phyloP scores from a whole-genome alignment of 2,329 filamentous ascomycete genomes.

The Lizonia empirigonia region DNA sequence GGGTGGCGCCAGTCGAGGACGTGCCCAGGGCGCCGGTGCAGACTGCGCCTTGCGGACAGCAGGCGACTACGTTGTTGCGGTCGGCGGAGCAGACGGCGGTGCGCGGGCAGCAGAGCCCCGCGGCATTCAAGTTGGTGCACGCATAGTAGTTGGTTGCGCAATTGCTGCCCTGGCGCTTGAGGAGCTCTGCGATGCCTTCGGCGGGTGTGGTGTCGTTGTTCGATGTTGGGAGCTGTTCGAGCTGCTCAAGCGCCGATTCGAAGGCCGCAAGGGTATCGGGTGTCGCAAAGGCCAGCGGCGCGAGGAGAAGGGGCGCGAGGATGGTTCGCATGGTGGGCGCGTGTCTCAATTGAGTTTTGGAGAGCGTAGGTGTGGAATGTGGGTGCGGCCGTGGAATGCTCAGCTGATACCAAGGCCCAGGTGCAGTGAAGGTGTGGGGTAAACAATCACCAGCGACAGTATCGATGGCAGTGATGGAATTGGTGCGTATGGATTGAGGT shows the following conservation, averaged over 20 bases:
- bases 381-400: slow-evolving; percentile 20
- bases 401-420: slow-evolving; percentile 4
- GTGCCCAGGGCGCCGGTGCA: slow-evolving; percentile 61
- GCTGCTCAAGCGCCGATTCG: slow-evolving; percentile 34
- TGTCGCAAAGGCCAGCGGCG: slow-evolving; percentile 37
- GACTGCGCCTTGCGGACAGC: slow-evolving; percentile 62
- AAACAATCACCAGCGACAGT: slow-evolving; percentile 9
- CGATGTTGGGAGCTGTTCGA: slow-evolving; percentile 22
- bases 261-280: slow-evolving; percentile 40
- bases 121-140: slow-evolving; percentile 59
- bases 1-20: slow-evolving; percentile 5
- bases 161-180: slow-evolving; percentile 46
- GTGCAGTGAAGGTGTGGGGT: slow-evolving; percentile 15
- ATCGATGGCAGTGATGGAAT: background rate
- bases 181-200: slow-evolving; percentile 31
- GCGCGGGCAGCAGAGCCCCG: slow-evolving; percentile 61
- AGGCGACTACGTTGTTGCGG: slow-evolving; percentile 62
- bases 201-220: slow-evolving; percentile 34
- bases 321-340: slow-evolving; percentile 36
- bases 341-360: background rate
- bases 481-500: slow-evolving; percentile 2
- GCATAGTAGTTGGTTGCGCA: slow-evolving; percentile 60
- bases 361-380: slow-evolving; percentile 23
- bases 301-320: slow-evolving; percentile 33
- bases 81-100: slow-evolving; percentile 62